Evolutionary conservation across 2,329 filamentous ascomycete species (phyloP), one percentile per base, ranked within the genome.

Genomic region (Xylariaceae sp.): DNA sequence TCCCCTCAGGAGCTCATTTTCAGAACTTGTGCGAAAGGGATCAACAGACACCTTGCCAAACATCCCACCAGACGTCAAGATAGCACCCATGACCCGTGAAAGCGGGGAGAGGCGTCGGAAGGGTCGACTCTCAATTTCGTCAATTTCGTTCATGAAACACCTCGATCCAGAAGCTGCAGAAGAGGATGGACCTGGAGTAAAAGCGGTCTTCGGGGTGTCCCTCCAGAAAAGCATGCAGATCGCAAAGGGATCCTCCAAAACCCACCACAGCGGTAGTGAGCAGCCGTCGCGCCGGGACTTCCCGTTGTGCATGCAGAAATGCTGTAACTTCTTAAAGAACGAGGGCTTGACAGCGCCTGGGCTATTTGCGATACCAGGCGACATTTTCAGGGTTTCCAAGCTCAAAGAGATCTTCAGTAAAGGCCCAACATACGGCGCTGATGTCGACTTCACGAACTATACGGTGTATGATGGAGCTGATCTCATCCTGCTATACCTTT

Each of bases 381-480:
- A 74, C 61, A 62, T 66, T 2, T 66, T 66, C 37, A 71, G 72
- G 1, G 70, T 78, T 1, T 67, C 68, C 1, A 67, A 69, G 45
- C 71, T 78, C 35, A 74, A 72, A 57, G 70, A 72, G n/a, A 63
- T 70, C 0, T 78, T 78, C 59, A 71, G 70, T 58, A 66, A 65
- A 1, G 65, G 66, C 1, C 75, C 75, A 0, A 64, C 63, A 10
- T 78, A 75, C 59, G 77, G 77, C 56, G 72, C 72, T 39, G 70
- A 73, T 54, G 55, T 76, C 48, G 70, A 75, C 63, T 74, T 74
- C 72, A 64, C 64, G 4, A 65, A 64, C 15, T 77, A 72, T 60
- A 71, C 69, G 13, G 72, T 74, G 1, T 73, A 77, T 64, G 76
- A 78, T 51, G 76, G 74, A 1, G 76, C 76, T 9, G 75, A 73